phyloP scores from a whole-genome alignment of 352 stramenopile genomes.

The Pythium guiyangense region DNA sequence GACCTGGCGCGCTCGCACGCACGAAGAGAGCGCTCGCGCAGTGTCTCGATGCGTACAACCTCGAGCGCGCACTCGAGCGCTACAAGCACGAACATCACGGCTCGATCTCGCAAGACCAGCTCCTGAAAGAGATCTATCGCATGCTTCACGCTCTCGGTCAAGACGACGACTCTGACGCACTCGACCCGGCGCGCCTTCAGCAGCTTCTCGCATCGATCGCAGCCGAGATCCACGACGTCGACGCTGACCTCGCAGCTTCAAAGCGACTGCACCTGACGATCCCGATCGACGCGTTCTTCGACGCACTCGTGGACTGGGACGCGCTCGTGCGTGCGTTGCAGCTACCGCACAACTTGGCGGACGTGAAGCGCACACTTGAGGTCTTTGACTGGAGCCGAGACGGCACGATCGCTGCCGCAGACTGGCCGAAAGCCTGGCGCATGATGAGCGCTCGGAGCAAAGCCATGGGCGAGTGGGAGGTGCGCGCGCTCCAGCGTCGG shows the following conservation, averaged over 20 bases:
- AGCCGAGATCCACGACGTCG: not conserved
- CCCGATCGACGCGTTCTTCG: constrained; percentile 33
- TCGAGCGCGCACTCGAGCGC: constrained; percentile 15
- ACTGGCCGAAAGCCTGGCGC: constrained; percentile 49
- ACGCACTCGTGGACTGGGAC: constrained; percentile 43
- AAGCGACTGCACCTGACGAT: constrained; percentile 13
- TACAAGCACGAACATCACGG: not conserved
- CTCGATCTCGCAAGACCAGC: constrained; percentile 3
- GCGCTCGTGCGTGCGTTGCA: constrained; percentile 15
- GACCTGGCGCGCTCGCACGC: not conserved
- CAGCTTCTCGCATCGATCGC: constrained; percentile 3
- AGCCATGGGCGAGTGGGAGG: constrained; percentile 30
- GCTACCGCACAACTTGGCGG: constrained; percentile 31
- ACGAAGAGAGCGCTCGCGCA: constrained; percentile 12
- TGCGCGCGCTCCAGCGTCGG: constrained; percentile 29
- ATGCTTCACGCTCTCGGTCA: constrained; percentile 3
- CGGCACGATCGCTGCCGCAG: constrained; percentile 27
- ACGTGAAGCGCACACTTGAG: constrained; percentile 41
- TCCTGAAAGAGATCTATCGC: constrained; percentile 7
- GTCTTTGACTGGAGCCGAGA: constrained; percentile 42
- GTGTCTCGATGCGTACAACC: constrained; percentile 24
- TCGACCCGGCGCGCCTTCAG: constrained; percentile 4
- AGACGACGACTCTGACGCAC: not conserved
- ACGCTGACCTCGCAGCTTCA: constrained; percentile 1
- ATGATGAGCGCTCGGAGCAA: constrained; percentile 9